Conservation (phyloP, 257 asterid species). For the Primulina huaijiensis region DNA sequence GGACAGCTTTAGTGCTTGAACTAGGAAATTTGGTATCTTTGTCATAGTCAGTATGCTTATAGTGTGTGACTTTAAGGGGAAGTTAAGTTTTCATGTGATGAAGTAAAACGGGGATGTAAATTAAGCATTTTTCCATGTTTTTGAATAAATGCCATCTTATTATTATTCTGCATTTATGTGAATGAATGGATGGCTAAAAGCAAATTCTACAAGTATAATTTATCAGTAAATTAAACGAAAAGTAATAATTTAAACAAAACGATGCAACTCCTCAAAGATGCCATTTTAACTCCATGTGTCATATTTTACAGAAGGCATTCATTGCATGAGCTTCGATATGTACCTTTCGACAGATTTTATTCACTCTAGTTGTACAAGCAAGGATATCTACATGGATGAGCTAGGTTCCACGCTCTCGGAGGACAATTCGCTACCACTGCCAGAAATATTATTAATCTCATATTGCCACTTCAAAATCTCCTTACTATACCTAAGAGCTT, state of each 20-base stretch:
- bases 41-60: neutral
- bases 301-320: slow-evolving; percentile 11
- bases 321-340: slow-evolving; percentile 16
- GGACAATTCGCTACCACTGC: slow-evolving; percentile 46
- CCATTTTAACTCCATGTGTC: slow-evolving; percentile 16
- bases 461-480: slow-evolving; percentile 80
- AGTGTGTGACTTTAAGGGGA: neutral
- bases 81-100: neutral
- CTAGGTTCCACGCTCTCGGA: slow-evolving; percentile 63
- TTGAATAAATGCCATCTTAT: neutral
- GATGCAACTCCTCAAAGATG: slow-evolving; percentile 5
- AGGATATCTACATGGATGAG: slow-evolving; percentile 38
- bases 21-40: neutral
- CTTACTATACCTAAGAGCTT: slow-evolving; percentile 50
- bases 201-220: neutral
- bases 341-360: neutral
- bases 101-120: neutral
- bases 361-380: neutral
- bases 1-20: slow-evolving; percentile 38
- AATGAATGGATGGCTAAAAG: neutral
- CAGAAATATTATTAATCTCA: slow-evolving; percentile 31
- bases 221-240: no score
- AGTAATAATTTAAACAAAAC: no score
- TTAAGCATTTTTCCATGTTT: neutral
- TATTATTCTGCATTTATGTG: neutral